Evolutionary conservation across 1,284 basidiomycete genomes (phyloP).

Genomic region (Cryptococcus amylolentus): DNA sequence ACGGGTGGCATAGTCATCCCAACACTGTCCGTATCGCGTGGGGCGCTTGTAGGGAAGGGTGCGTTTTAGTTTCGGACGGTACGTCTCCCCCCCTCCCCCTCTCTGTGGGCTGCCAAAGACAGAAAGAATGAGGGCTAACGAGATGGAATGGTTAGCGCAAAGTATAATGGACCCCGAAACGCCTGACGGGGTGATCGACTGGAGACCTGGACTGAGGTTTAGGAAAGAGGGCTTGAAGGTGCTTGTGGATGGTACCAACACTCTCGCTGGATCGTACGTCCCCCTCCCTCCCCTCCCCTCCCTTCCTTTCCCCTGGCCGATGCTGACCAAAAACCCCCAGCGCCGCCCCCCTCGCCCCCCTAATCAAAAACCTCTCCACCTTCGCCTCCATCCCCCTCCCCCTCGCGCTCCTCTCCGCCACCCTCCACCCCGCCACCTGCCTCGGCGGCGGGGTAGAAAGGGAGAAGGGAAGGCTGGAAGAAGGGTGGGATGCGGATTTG

Average conservation of each 20-base stretch:
- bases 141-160: slow-evolving; percentile 10
- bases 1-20: slow-evolving; percentile 85
- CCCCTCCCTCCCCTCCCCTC: slow-evolving; percentile 24
- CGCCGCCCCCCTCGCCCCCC: slow-evolving; percentile 37
- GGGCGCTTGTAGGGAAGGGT: slow-evolving; percentile 73
- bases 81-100: slow-evolving; percentile 10
- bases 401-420: slow-evolving; percentile 78
- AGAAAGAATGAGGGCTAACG: not conserved
- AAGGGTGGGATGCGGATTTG: slow-evolving; percentile 79
- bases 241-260: slow-evolving; percentile 77
- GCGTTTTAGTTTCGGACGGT: slow-evolving; percentile 86
- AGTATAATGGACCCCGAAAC: slow-evolving; percentile 80
- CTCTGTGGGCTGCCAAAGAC: not conserved
- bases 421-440: slow-evolving; percentile 75
- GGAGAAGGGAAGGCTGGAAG: slow-evolving; percentile 70
- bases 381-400: slow-evolving; percentile 79
- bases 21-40: slow-evolving; percentile 84
- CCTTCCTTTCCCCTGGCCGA: slow-evolving; percentile 1
- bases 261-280: slow-evolving; percentile 71
- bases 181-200: slow-evolving; percentile 76
- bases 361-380: slow-evolving; percentile 74
- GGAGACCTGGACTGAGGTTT: slow-evolving; percentile 68
- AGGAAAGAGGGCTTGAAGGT: slow-evolving; percentile 76
- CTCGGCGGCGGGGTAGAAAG: slow-evolving; percentile 63
- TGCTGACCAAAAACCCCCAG: not conserved